Base-by-base conservation (phyloP, 306 rosid genomes). In the Astragalus membranaceus region DNA sequence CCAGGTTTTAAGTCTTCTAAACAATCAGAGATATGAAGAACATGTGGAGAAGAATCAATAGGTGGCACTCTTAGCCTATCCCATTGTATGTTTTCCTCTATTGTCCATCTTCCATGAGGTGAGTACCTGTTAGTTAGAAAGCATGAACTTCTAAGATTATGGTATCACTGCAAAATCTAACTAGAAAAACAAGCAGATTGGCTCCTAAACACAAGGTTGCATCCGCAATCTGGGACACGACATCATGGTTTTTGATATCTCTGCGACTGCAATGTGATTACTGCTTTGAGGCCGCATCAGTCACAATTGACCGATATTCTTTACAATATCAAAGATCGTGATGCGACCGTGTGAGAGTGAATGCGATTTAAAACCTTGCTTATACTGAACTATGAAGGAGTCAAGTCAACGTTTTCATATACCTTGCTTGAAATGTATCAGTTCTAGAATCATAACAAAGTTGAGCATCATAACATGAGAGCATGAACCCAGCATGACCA, bases 401-500 rank as follows among this genome's bases (percentile, higher is more conserved):
- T 43, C 39, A 48, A 63, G 17, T 43, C 37, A 48, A 69, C 23
- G 36, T 26, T 67, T 62, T 32, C 64, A 57, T 63, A 64, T 85
- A 95, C 99, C 99, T 91, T 77, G 99, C 99, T 68, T 68, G 85
- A 77, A 95, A 95, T 50, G 90, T 86, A 74, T 87, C 79, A 14
- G 80, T 77, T 70, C 47, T 39, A 4, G 79, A 80, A 67, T 85
- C 95, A 69, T 95, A 91, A 77, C 91, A 76, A 53, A 95, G 75
- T 67, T 81, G 91, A 23, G 99, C 97, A 74, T 91, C 99, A 74
- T 95, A 95, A 80, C 97, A 91, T 37, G 99, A 95, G 41, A 95
- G 84, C 92, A 87, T 66, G 78, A 95, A 95, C 35, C 99, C 97
- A 68, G 87, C 87, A 86, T 91, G 87, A 63, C 97, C 95, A 74